A percentile compares a stretch with the other conserved stretches of the same genome.
Evolutionary conservation across 768 basidiomycete species (phyloP).

Genomic region (Lentinula sp.): DNA sequence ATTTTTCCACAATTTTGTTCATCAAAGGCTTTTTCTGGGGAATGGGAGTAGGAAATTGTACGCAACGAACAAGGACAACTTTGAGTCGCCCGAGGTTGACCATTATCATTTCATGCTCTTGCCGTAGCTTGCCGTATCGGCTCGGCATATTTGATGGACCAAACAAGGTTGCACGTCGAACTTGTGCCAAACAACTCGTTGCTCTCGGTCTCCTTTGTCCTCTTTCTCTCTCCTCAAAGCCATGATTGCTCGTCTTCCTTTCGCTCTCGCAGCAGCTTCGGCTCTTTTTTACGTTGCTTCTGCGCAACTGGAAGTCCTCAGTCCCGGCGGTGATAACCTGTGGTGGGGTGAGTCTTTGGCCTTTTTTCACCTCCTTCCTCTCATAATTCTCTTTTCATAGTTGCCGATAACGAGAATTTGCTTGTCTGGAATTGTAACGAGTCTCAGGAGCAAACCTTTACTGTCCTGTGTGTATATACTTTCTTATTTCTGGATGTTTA

Average conservation of each 20-base stretch:
- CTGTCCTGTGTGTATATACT: conserved; percentile 39
- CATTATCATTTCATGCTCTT: no score
- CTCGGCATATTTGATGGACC: background rate
- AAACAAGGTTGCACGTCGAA: background rate
- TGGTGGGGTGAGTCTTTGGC: conserved; percentile 5
- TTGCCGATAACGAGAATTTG: conserved; percentile 50
- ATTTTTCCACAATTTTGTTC: no score
- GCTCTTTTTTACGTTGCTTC: background rate
- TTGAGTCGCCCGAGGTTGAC: no score
- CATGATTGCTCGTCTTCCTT: conserved; percentile 1
- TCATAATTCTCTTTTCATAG: conserved; percentile 23
- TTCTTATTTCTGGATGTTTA: background rate
- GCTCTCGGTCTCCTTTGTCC: background rate
- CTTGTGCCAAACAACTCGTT: background rate
- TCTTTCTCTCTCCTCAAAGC: background rate
- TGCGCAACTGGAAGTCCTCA: background rate
- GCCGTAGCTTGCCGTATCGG: background rate
- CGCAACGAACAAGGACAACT: no score
- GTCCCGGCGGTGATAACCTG: background rate
- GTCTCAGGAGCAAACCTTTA: conserved; percentile 30
- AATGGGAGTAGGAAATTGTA: no score
- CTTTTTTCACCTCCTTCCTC: background rate
- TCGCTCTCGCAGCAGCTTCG: background rate
- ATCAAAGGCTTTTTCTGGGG: no score
- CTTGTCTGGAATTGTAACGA: conserved; percentile 52